phyloP scores from a whole-genome alignment of 441 rosid genomes.

The Adansonia grandidieri region DNA sequence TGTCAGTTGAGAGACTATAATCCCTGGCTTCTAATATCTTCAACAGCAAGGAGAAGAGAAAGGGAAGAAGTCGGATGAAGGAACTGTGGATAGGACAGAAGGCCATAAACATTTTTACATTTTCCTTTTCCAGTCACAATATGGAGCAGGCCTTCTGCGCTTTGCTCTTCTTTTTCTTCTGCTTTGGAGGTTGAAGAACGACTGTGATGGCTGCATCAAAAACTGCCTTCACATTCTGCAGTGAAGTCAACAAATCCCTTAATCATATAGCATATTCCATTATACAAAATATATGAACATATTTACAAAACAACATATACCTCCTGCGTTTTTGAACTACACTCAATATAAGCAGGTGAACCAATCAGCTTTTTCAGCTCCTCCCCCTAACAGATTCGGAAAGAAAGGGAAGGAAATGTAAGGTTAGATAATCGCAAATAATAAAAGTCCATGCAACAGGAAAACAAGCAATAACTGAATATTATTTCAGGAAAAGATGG shows the following conservation, averaged over 20 bases:
- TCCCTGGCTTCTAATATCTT: slow-evolving; percentile 34
- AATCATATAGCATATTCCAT: not conserved
- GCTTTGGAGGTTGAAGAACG: slow-evolving; percentile 80
- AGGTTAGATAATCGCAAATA: not conserved
- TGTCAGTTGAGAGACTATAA: slow-evolving; percentile 32
- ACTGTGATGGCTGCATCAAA: slow-evolving; percentile 80
- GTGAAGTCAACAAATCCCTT: slow-evolving; percentile 26
- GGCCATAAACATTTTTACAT: slow-evolving; percentile 33
- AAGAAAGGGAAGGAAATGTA: not conserved
- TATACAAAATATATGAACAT: not conserved
- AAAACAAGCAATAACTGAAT: not conserved
- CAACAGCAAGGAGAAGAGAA: slow-evolving; percentile 33
- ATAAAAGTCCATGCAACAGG: not conserved
- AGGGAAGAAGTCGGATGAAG: slow-evolving; percentile 17
- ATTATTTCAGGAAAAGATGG: slow-evolving; percentile 15
- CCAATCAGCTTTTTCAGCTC: slow-evolving; percentile 70
- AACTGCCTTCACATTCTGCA: slow-evolving; percentile 78
- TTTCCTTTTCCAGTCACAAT: slow-evolving; percentile 46
- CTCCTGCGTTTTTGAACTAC: slow-evolving; percentile 79
- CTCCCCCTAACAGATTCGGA: slow-evolving; percentile 54
- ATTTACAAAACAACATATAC: slow-evolving; percentile 31
- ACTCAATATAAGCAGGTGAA: slow-evolving; percentile 75
- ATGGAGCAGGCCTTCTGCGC: slow-evolving; percentile 75
- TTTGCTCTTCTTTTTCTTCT: slow-evolving; percentile 75
- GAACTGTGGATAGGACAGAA: slow-evolving; percentile 19